phyloP scores from a whole-genome alignment of 768 basidiomycete genomes.

The Lanmaoa rubissima region DNA sequence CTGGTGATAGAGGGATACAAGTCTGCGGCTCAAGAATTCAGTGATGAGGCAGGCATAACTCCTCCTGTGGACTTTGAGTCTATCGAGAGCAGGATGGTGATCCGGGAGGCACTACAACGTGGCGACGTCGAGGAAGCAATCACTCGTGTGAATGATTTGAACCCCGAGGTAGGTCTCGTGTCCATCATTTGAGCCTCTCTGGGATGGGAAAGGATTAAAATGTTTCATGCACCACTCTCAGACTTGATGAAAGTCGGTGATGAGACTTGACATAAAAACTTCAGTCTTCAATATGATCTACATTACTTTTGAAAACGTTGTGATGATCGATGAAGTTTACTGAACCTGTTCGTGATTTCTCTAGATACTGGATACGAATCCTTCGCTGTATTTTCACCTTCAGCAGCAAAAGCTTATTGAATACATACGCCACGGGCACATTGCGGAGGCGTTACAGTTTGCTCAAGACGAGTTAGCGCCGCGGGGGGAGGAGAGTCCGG shows the following conservation, averaged over 20 bases:
- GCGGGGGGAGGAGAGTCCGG: conserved; percentile 90
- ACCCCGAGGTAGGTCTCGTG: conserved; percentile 81
- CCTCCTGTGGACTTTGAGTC: conserved; percentile 85
- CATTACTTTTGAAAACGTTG: not conserved
- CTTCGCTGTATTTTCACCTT: conserved; percentile 89
- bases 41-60: conserved; percentile 76
- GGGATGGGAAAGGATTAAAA: conserved; percentile 70
- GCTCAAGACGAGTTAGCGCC: conserved; percentile 94
- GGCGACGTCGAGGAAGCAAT: conserved; percentile 97
- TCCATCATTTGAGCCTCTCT: not conserved
- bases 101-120: conserved; percentile 89
- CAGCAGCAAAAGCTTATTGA: conserved; percentile 97
- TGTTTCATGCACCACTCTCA: conserved; percentile 99
- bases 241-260: conserved; percentile 74
- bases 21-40: conserved; percentile 92
- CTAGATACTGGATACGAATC: conserved; percentile 96
- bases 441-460: conserved; percentile 81
- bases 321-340: conserved; percentile 1
- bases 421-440: conserved; percentile 78
- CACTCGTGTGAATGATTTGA: conserved; percentile 90
- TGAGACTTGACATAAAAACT: conserved; percentile 79
- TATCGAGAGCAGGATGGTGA: conserved; percentile 92
- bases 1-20: conserved; percentile 98
- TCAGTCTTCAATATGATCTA: conserved; percentile 95
- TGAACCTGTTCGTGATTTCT: conserved; percentile 22